phyloP scores from a whole-genome alignment of 2,329 filamentous ascomycete species.

The Simplicillium aogashimaense region DNA sequence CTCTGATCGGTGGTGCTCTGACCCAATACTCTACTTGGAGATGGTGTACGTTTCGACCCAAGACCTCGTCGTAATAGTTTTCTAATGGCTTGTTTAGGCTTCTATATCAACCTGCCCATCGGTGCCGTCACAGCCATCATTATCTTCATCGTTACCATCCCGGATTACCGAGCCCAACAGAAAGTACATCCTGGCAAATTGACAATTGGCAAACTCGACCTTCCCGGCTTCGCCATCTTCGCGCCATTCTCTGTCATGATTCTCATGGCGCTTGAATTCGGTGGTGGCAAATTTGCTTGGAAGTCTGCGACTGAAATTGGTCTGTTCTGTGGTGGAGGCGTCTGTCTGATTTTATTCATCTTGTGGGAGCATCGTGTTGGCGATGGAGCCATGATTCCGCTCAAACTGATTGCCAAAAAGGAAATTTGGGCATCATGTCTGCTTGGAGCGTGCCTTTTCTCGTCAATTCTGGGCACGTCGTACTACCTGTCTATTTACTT shows the following conservation, averaged over 20 bases:
- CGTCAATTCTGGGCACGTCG: slow-evolving; percentile 31
- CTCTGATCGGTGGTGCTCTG: slow-evolving; percentile 33
- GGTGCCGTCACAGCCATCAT: slow-evolving; percentile 21
- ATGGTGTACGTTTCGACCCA: slow-evolving; percentile 22
- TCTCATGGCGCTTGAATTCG: slow-evolving; percentile 43
- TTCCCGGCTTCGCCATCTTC: slow-evolving; percentile 31
- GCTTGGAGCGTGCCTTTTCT: slow-evolving; percentile 31
- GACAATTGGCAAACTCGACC: slow-evolving; percentile 26
- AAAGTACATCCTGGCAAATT: slow-evolving; percentile 19
- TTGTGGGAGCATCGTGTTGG: slow-evolving; percentile 32
- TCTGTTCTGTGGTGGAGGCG: slow-evolving; percentile 30
- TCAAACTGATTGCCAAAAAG: slow-evolving; percentile 30
- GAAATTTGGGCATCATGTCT: slow-evolving; percentile 30
- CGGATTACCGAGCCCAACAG: slow-evolving; percentile 28
- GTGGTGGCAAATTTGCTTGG: slow-evolving; percentile 36
- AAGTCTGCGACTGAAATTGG: slow-evolving; percentile 31
- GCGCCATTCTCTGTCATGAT: slow-evolving; percentile 36
- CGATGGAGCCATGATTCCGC: slow-evolving; percentile 38
- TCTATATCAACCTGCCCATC: slow-evolving; percentile 34
- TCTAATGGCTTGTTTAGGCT: slow-evolving; percentile 14
- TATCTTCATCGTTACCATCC: slow-evolving; percentile 20
- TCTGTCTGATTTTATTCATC: slow-evolving; percentile 30
- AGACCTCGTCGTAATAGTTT: too few relatives aligned
- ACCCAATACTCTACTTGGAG: slow-evolving; percentile 27
- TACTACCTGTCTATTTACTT: slow-evolving; percentile 43